Evolutionary conservation across 768 basidiomycete genomes (phyloP), one percentile per base, ranked within the genome.

Genomic region (Lactifluus subvellereus): DNA sequence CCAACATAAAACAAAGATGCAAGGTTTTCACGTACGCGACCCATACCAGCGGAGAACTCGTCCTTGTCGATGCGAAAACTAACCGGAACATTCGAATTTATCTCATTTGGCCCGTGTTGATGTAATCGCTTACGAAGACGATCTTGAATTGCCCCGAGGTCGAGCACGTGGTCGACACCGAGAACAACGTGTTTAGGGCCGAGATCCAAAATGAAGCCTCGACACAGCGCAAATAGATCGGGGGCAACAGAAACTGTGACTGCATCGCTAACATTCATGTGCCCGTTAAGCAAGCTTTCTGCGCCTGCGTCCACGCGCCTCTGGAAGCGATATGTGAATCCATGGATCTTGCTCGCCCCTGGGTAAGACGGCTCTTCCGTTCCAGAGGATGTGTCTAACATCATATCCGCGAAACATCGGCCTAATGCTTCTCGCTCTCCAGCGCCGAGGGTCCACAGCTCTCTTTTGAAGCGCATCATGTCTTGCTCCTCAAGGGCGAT

Each of bases 21-120:
- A 49, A 98, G 84, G 69, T 97, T 98, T 67, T 92, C 87, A 9
- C 97, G 82, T 71, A 99, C 86, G 20, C 92, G 82, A 47, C 85
- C 84, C 85, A 98, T 88, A 1, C 94, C 93, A 7, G 85, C 83
- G 5, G 85, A 84, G 54, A 98, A 75, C 72, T 98, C 97, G 71
- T 98, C 97, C 70, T 87, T 94, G 78, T 98, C 97, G 61, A 99
- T 84, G 16, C 96, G 83, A 77, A 94, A 99, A 27, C 75, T 81
- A 64, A 73, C 78, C 60, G 5, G 48, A 27, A 49, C 38, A 18
- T 42, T 74, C 65, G 30, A 68, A 14, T 27, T 13, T 33, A 65
- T 68, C 22, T 54, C 38, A 48, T 57, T 55, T 11, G 60, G 66
- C 40, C 66, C 68, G 14, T 72, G 66, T 6, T 60, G 70, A 10